A percentile compares a stretch with the other conserved stretches of the same genome.
phyloP scores from a whole-genome alignment of 495 filamentous ascomycete genomes.

The Aspergillus hancockii region DNA sequence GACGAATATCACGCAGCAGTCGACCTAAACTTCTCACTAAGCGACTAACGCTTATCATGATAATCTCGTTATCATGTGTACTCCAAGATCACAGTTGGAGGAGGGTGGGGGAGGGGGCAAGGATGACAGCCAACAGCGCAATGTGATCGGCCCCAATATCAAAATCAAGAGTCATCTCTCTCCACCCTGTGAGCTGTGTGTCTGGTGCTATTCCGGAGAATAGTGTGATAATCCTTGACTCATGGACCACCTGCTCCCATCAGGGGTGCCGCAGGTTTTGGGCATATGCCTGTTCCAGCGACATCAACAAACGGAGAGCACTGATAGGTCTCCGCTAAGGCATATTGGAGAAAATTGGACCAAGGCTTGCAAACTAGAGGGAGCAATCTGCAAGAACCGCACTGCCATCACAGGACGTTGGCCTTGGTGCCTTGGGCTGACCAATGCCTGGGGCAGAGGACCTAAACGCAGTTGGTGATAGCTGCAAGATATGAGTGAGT shows the following conservation, averaged over 20 bases:
- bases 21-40: constrained; percentile 14
- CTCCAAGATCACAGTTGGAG: constrained; percentile 8
- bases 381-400: constrained; percentile 26
- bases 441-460: constrained; percentile 20
- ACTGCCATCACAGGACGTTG: constrained; percentile 25
- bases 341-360: constrained; percentile 7
- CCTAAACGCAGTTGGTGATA: constrained; percentile 44
- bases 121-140: constrained; percentile 10
- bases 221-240: constrained; percentile 16
- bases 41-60: constrained; percentile 8
- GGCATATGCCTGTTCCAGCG: constrained; percentile 13
- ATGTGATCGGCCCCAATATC: constrained; percentile 21
- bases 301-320: constrained; percentile 6
- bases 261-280: constrained; percentile 23
- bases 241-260: constrained; percentile 18
- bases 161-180: constrained; percentile 1
- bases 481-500: constrained; percentile 17
- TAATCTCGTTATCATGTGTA: constrained; percentile 19
- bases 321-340: constrained; percentile 15
- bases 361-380: constrained; percentile 13
- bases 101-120: constrained; percentile 10
- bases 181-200: constrained; percentile 10
- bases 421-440: constrained; percentile 13
- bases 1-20: constrained; percentile 26
- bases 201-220: constrained; percentile 13